A percentile compares a stretch with the other conserved stretches of the same genome.
phyloP scores from a whole-genome alignment of 2,329 filamentous ascomycete species.

The Aspergillus tanneri region DNA sequence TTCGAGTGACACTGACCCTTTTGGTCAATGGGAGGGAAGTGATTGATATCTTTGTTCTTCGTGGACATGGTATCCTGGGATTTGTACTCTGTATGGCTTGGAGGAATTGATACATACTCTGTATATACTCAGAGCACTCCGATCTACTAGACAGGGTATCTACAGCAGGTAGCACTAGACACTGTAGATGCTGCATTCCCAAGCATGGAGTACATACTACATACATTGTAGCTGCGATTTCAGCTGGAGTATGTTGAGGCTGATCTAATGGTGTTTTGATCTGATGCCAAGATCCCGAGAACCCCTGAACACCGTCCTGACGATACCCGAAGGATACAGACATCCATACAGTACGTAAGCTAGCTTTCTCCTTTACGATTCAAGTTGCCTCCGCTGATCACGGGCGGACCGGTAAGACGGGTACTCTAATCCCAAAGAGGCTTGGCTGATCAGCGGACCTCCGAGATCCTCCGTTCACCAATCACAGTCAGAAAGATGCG shows the following conservation, averaged over 20 bases:
- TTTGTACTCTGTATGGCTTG: no score
- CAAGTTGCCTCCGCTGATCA: constrained; percentile 16
- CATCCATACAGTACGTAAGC: background rate
- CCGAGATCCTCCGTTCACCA: constrained; percentile 23
- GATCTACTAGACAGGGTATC: no score
- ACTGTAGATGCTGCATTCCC: no score
- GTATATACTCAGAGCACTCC: no score
- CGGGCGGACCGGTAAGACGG: constrained; percentile 23
- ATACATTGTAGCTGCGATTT: no score
- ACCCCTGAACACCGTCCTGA: background rate
- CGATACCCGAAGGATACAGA: background rate
- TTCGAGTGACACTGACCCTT: background rate
- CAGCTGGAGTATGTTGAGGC: no score
- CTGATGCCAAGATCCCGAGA: background rate
- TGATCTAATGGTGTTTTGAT: no score
- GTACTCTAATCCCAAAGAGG: constrained; percentile 17
- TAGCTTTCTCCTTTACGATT: no score
- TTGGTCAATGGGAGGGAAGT: background rate
- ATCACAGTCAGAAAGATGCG: constrained; percentile 7
- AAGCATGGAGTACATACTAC: no score
- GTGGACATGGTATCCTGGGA: background rate
- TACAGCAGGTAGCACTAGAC: no score
- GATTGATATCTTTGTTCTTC: background rate
- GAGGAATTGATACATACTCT: no score
- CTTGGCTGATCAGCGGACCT: constrained; percentile 10